Base-by-base conservation (phyloP, 2,329 filamentous ascomycete species). In the Calcarisporium arbuscula region DNA sequence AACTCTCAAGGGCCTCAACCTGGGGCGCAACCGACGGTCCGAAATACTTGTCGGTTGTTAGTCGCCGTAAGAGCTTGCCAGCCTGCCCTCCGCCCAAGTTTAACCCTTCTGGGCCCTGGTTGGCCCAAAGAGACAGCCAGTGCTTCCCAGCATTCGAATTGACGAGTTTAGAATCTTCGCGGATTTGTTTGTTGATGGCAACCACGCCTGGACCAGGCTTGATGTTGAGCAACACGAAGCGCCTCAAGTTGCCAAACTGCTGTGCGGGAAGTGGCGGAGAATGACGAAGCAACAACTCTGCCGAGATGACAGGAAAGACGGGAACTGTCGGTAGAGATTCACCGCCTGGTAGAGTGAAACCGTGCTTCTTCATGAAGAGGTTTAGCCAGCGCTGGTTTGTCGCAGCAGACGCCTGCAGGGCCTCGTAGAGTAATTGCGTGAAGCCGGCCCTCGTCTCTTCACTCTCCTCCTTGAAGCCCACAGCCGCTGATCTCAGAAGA, bases 381-480 rank as follows among this genome's bases (percentile, higher is more conserved):
- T 40, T 28, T 16, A 51, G 49, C 58, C 58, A 63, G 17, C 51
- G 50, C 4, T 20, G 30, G 28, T 60, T 51, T 15, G 52, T 54
- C 1, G 22, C 21, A 12, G 48, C 48, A 1, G 57, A 62, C 11
- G 42, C 36, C 6, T 54, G 44, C 5, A 57, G 9, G n/a, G n/a
- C n/a, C n/a, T n/a, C 3, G 46, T 35, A 4, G 25, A 21, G 14
- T 28, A 25, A 10, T 28, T 29, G 5, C 35, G 18, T 4, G 35
- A 16, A 17, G 20, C 20, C 3, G 28, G 23, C 8, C 14, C 25
- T 17, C 11, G n/a, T 34, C 8, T 20, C 19, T 8, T 39, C 33
- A 6, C 23, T 19, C 14, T 18, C 19, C 19, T 15, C 15, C 20
- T 5, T 21, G n/a, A 4, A 12, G 11, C 11, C 8, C 3, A 19